These are phyloP conservation scores for Pulchroboletus neoregius DNA, from an alignment of 1,284 basidiomycete species.

Conservation along the genomic window DNA sequence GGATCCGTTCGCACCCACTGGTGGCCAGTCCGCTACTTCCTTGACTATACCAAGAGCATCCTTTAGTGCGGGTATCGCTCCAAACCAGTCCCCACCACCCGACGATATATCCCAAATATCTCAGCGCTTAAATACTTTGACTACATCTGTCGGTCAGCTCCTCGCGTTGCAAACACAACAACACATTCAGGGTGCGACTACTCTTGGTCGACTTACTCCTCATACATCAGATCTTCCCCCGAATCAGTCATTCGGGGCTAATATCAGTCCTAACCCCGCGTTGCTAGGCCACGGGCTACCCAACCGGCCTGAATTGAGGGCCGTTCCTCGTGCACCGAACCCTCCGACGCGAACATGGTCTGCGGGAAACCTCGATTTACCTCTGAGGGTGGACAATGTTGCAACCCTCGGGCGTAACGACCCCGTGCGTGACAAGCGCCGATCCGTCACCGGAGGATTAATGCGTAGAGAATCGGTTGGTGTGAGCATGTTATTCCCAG, in stretches of 20 bases:
- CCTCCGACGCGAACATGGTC: constrained; percentile 79
- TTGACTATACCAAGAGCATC: constrained; percentile 54
- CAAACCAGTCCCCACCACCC: constrained; percentile 57
- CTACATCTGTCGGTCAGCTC: constrained; percentile 83
- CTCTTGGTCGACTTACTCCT: constrained; percentile 43
- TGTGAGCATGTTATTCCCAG: constrained; percentile 43
- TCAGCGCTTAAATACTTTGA: constrained; percentile 76
- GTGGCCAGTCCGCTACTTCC: constrained; percentile 35
- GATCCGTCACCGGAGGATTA: constrained; percentile 60
- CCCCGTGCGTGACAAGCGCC: constrained; percentile 61
- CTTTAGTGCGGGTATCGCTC: constrained; percentile 57
- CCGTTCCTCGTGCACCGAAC: constrained; percentile 55
- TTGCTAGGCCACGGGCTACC: constrained; percentile 56
- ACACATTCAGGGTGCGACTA: constrained; percentile 45
- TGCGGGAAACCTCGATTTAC: constrained; percentile 69
- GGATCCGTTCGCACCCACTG: constrained; percentile 62
- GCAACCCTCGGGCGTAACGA: constrained; percentile 28
- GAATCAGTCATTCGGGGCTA: constrained; percentile 45
- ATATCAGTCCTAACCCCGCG: constrained; percentile 37
- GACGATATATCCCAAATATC: constrained; percentile 78
- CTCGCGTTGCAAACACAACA: constrained; percentile 73
- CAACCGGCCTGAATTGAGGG: constrained; percentile 55
- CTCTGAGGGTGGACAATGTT: constrained; percentile 49
- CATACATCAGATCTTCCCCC: constrained; percentile 47
- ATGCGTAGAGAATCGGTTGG: constrained; percentile 71